Evolutionary conservation across 768 basidiomycete genomes (phyloP).

Genomic region (Mycena galericulata): DNA sequence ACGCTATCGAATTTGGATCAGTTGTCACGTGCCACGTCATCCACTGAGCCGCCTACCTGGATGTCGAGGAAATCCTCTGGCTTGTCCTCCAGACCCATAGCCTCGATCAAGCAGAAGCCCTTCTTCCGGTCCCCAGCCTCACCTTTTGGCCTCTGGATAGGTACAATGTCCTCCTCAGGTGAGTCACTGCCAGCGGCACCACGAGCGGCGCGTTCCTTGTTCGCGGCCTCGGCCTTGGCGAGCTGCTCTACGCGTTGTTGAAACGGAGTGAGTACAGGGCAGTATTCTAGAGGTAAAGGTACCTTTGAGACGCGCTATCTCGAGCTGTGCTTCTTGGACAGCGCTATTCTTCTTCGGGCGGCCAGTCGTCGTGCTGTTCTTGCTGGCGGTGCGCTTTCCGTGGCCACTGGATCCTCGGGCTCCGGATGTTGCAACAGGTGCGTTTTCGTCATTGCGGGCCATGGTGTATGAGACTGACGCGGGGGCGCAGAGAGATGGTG

Average conservation of each 20-base stretch:
- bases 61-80: neutral
- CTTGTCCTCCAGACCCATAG: conserved; percentile 25
- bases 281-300: neutral
- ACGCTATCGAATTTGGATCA: neutral
- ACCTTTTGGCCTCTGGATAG: conserved; percentile 23
- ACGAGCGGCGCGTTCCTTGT: neutral
- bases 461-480: too few relatives aligned
- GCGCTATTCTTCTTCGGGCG: neutral
- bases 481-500: conserved; percentile 1
- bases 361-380: neutral
- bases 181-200: too few relatives aligned
- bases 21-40: neutral
- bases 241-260: neutral
- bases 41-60: neutral
- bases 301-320: neutral
- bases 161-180: conserved; percentile 2
- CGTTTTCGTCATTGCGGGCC: neutral
- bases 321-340: neutral
- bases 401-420: neutral
- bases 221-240: neutral
- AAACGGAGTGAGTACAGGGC: neutral
- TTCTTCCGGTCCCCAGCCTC: conserved; percentile 26
- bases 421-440: neutral
- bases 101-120: conserved; percentile 25
- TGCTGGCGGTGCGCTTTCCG: neutral